Evolutionary conservation across 495 filamentous ascomycete species (phyloP), one percentile per base, ranked within the genome.

Genomic region (Xylaria curta): DNA sequence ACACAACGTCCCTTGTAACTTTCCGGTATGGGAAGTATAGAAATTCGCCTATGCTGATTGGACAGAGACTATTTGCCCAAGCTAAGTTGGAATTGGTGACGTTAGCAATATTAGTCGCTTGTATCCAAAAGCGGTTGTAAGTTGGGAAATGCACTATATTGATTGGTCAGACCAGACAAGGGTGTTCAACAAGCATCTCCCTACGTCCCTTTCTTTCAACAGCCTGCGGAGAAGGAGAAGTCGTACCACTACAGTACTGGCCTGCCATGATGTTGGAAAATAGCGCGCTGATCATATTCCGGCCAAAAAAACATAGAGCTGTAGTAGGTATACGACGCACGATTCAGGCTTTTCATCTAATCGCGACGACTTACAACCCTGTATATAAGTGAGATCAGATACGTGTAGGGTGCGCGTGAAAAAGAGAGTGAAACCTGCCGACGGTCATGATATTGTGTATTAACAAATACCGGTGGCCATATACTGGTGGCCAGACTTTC

Each of bases 61-160:
- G 66, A 72, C 68, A 69, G 70, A 72, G 68, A 69, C 68, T 70
- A 70, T 70, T 70, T 26, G 68, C 68, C 68, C 42, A 44, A 71
- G 72, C 75, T 79, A 79, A 79, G 73, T 74, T 74, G 28, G 47
- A 70, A 66, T 78, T 74, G 73, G 76, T 78, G 76, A 77, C 72
- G 75, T 78, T 78, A 75, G 69, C 70, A 72, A 66, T 33, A 75
- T 70, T 73, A 63, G 66, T 68, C 49, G 64, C 59, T 58, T 59
- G 49, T 38, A 26, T 71, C 62, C 58, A 44, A 71, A 69, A 70
- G 21, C 58, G 61, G 68, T 75, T 76, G 67, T 68, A 73, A 73
- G 76, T 75, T 74, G 72, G 73, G 66, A 79, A 79, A 76, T 68
- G 47, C 69, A 54, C 71, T 70, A 66, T 68, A 21, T 38, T 72